Evolutionary conservation across 2,329 filamentous ascomycete species (phyloP).

Genomic region (Hortaea werneckii): DNA sequence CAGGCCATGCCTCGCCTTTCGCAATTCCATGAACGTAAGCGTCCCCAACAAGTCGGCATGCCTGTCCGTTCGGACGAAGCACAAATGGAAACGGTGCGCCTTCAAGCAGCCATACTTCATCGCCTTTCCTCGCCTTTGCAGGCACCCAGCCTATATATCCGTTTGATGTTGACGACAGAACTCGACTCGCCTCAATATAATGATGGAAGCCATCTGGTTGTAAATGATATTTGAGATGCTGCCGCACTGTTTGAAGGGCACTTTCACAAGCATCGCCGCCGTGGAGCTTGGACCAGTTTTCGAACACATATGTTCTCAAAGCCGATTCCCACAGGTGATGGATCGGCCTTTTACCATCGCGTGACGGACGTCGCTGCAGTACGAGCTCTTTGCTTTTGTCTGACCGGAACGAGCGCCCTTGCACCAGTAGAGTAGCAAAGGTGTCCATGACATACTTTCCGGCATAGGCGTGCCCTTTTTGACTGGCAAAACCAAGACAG

Average conservation of each 20-base stretch:
- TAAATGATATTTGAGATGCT: not conserved
- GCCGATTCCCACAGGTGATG: not conserved
- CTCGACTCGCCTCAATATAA: not conserved
- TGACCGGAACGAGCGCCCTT: not conserved
- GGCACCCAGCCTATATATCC: conserved; percentile 1
- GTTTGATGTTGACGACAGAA: not conserved
- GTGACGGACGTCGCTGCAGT: not conserved
- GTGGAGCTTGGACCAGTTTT: not conserved
- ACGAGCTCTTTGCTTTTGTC: not conserved
- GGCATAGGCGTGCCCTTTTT: no score
- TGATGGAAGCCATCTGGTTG: not conserved
- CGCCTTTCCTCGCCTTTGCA: not conserved
- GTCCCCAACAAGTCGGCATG: not conserved
- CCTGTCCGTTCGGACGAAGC: not conserved
- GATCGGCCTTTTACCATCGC: not conserved
- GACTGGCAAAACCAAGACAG: not conserved
- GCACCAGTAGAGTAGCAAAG: not conserved
- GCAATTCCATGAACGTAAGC: conserved; percentile 2
- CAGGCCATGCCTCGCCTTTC: conserved; percentile 3
- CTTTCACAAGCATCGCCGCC: not conserved
- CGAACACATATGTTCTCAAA: not conserved
- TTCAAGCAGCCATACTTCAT: not conserved
- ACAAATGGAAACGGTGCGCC: conserved; percentile 4
- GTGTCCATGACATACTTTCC: not conserved
- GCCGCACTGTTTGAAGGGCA: not conserved